Evolutionary conservation across 106 monocot species (phyloP).

Genomic region (Dendrobium officinale): DNA sequence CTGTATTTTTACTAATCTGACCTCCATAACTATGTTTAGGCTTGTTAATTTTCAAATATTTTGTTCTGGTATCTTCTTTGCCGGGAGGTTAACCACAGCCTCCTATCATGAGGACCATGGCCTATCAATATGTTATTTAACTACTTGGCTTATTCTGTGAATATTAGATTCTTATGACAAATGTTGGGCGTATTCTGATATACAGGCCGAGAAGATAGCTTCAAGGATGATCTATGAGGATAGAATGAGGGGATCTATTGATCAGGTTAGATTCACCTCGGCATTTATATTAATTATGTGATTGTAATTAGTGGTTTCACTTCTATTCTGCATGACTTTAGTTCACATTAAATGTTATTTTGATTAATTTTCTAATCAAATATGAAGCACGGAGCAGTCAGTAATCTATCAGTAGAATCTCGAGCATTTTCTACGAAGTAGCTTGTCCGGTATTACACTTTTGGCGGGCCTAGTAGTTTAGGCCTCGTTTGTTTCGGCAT

Average conservation of each 20-base stretch:
- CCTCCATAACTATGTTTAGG: neutral
- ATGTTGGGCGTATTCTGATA: neutral
- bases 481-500: too few relatives aligned
- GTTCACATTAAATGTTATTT: neutral
- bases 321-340: neutral
- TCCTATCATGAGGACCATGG: neutral
- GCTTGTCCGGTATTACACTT: neutral
- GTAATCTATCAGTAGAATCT: neutral
- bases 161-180: neutral
- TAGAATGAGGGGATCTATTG: slow-evolving; percentile 96
- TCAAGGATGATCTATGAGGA: slow-evolving; percentile 94
- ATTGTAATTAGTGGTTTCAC: neutral
- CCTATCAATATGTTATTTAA: neutral
- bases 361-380: neutral
- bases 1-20: neutral
- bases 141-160: neutral
- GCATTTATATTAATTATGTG: neutral
- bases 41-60: neutral
- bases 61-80: too few relatives aligned
- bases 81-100: too few relatives aligned
- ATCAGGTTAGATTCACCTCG: slow-evolving; percentile 46
- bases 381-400: neutral
- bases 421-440: neutral
- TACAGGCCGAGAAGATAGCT: slow-evolving; percentile 92
- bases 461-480: too few relatives aligned